phyloP scores from a whole-genome alignment of 2,329 filamentous ascomycete genomes.

The Colletotrichum sp. region DNA sequence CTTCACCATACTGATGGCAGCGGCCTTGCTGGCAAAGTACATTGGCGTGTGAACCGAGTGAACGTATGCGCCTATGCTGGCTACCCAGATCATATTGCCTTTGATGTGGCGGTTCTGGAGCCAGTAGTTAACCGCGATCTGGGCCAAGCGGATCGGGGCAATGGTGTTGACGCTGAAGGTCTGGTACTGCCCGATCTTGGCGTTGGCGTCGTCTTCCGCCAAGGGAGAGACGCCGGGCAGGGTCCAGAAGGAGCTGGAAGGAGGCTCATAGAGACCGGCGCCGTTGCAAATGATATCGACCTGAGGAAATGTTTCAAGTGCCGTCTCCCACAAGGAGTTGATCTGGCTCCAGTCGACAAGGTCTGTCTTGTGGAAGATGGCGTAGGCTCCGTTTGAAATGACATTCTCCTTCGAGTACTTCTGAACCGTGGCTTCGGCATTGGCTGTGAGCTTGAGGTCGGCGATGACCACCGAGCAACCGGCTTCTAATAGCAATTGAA shows the following conservation, averaged over 20 bases:
- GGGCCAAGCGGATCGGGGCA: conserved; percentile 28
- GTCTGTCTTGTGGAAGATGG: conserved; percentile 28
- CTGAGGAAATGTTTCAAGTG: conserved; percentile 13
- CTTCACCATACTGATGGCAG: conserved; percentile 16
- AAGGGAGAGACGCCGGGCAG: conserved; percentile 25
- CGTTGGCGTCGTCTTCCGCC: conserved; percentile 24
- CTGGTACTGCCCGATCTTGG: conserved; percentile 25
- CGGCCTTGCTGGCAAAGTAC: conserved; percentile 33
- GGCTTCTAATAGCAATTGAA: conserved; percentile 23
- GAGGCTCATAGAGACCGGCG: conserved; percentile 30
- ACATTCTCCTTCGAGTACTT: background rate
- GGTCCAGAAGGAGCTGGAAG: conserved; percentile 29
- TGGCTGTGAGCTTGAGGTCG: conserved; percentile 26
- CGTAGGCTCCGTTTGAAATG: background rate
- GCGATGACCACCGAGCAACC: conserved; percentile 31
- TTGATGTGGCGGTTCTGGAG: conserved; percentile 23
- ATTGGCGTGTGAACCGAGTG: conserved; percentile 31
- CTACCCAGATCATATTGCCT: conserved; percentile 42
- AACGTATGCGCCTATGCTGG: conserved; percentile 32
- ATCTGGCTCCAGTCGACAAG: conserved; percentile 30
- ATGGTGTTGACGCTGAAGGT: conserved; percentile 29
- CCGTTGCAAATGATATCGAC: conserved; percentile 23
- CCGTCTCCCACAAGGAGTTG: conserved; percentile 24
- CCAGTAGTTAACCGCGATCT: conserved; percentile 34
- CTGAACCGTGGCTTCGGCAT: conserved; percentile 23